Evolutionary conservation across 1,284 basidiomycete species (phyloP).

Genomic region (Kalmanozyma brasiliensis): DNA sequence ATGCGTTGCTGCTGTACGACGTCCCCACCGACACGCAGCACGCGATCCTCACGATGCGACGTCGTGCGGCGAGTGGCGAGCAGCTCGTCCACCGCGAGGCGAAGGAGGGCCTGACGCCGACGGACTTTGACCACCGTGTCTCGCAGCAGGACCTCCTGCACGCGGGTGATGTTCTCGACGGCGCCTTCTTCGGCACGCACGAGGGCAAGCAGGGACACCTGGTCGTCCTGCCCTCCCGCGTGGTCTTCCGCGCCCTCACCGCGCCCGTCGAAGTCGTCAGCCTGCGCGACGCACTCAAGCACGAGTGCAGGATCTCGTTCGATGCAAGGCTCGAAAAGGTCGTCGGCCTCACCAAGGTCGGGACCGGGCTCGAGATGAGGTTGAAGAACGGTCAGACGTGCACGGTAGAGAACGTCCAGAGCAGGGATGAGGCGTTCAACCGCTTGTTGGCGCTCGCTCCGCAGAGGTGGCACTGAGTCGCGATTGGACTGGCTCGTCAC

Average conservation of each 20-base stretch:
- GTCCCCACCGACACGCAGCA: constrained; percentile 56
- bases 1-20: constrained; percentile 48
- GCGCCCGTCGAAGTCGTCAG: constrained; percentile 1
- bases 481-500: not conserved
- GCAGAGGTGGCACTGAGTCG: constrained; percentile 34
- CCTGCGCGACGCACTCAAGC: constrained; percentile 13
- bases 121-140: constrained; percentile 29
- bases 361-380: constrained; percentile 14
- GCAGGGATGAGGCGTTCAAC: constrained; percentile 38
- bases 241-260: constrained; percentile 29
- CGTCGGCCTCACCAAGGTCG: constrained; percentile 12
- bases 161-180: constrained; percentile 24
- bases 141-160: constrained; percentile 25
- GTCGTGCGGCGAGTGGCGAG: constrained; percentile 39
- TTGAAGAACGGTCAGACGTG: constrained; percentile 28
- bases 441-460: constrained; percentile 28
- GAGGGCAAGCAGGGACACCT: constrained; percentile 18
- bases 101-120: constrained; percentile 9
- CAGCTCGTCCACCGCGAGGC: constrained; percentile 19
- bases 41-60: constrained; percentile 41
- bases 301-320: constrained; percentile 24
- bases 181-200: constrained; percentile 10
- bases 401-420: constrained; percentile 9
- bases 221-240: constrained; percentile 17
- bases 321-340: constrained; percentile 36